Conservation (phyloP, 192 early-diverging fungal genomes). For the Irineochytrium annulatum region DNA sequence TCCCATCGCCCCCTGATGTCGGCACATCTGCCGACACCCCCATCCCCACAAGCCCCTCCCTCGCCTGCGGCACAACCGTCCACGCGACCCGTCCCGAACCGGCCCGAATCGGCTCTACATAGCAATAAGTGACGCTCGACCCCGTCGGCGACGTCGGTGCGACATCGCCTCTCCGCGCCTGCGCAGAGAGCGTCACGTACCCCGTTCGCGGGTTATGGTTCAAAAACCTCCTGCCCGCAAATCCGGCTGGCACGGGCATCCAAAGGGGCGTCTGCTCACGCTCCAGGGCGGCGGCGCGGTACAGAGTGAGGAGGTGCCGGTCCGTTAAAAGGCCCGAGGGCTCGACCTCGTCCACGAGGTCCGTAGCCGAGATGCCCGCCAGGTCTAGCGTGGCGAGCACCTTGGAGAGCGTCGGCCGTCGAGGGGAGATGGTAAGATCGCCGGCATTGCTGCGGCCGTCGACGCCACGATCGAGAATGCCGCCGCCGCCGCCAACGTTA, state of each 20-base stretch:
- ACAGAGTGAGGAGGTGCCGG: conserved; percentile 13
- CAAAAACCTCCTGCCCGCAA: conserved; percentile 1
- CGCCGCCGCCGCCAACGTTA: no score
- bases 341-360: conserved; percentile 21
- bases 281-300: conserved; percentile 19
- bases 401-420: not conserved
- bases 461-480: no score
- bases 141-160: not conserved
- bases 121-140: conserved; percentile 17
- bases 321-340: conserved; percentile 7
- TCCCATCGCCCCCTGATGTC: not conserved
- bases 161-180: not conserved
- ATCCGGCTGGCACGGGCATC: conserved; percentile 15
- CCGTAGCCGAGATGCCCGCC: conserved; percentile 4
- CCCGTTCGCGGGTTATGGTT: conserved; percentile 3
- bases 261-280: not conserved
- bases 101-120: conserved; percentile 7
- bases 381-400: conserved; percentile 8
- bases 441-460: no score
- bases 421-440: no score
- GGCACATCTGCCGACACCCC: conserved; percentile 21
- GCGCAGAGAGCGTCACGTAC: not conserved
- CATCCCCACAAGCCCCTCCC: conserved; percentile 6
- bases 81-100: conserved; percentile 9
- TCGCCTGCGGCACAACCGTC: conserved; percentile 13